These are phyloP conservation scores for Trichomonas tenax DNA, from an alignment of 208 protist species.

Conservation along the genomic window DNA sequence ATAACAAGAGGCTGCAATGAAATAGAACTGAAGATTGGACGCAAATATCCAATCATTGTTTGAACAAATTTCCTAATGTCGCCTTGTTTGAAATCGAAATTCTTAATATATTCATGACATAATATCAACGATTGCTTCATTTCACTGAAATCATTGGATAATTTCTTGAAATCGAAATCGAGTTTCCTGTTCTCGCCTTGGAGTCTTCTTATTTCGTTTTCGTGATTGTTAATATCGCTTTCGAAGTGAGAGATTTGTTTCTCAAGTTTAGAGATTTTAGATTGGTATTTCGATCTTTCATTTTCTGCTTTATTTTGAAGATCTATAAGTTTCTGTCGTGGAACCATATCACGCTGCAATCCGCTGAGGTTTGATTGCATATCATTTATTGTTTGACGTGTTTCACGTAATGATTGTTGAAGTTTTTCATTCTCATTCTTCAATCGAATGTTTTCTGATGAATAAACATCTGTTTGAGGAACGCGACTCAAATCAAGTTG, in stretches of 20 bases:
- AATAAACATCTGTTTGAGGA: not conserved
- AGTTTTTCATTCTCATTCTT: not conserved
- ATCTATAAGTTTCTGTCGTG: not conserved
- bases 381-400: not conserved
- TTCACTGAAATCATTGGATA: no score
- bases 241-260: no score
- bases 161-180: no score
- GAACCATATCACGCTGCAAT: not conserved
- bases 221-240: no score
- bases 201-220: no score
- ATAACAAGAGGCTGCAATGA: not conserved
- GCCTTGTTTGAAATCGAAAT: not conserved
- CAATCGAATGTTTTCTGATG: not conserved
- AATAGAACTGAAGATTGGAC: not conserved
- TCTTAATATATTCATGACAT: not conserved
- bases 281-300: no score
- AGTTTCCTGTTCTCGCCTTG: no score
- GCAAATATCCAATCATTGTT: not conserved
- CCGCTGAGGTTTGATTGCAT: not conserved
- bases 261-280: no score
- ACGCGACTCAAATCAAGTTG: not conserved
- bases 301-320: no score
- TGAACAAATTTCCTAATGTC: not conserved
- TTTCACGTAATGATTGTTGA: not conserved
- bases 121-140: no score